Base-by-base conservation (phyloP, 2,329 filamentous ascomycete genomes). In the Neocatenulostroma microsporum region DNA sequence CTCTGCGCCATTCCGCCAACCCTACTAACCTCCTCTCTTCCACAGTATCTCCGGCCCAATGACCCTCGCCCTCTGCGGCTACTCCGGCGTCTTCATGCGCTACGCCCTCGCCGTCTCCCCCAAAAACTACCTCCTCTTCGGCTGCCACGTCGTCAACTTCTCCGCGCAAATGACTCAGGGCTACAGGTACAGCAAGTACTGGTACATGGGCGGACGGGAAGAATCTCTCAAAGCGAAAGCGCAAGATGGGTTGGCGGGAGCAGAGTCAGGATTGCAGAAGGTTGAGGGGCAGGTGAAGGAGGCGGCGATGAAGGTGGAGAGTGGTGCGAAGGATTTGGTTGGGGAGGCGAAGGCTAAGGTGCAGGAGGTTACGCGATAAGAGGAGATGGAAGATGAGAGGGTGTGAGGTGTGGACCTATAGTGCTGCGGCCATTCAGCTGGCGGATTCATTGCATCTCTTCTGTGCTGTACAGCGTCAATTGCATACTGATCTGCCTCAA, bases 71-170 rank as follows among this genome's bases (percentile, higher is more conserved):
- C 68, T 81, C 19, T 64, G 68, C 47, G 56, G 75, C 57, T 81
- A 81, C 67, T 73, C 72, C 17, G 73, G 58, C 30, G 75, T 73
- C 40, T 81, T 81, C 64, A 78, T 78, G 75, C 76, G 77, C 57
- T 81, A 80, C 64, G 64, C 77, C 40, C 57, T 81, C 44, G 76
- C 77, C 43, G 74, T 81, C 39, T 65, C 66, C 12, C 77, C 77
- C 26, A 68, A 67, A 53, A 81, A 81, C 64, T 80, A 79, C 64
- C 74, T 81, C 46, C 73, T 81, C 38, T 80, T 81, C 60, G 76
- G 72, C 47, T 80, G 76, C 65, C 77, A 81, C 61, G 62, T 74
- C 42, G 69, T 79, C 62, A 81, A 81, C 63, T 80, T 77, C 61
- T 62, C 61, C 46, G 73, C 74, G 30, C 77, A 81, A 60, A 47